phyloP scores from a whole-genome alignment of 2,329 filamentous ascomycete genomes.

The Pseudogymnoascus sp. region DNA sequence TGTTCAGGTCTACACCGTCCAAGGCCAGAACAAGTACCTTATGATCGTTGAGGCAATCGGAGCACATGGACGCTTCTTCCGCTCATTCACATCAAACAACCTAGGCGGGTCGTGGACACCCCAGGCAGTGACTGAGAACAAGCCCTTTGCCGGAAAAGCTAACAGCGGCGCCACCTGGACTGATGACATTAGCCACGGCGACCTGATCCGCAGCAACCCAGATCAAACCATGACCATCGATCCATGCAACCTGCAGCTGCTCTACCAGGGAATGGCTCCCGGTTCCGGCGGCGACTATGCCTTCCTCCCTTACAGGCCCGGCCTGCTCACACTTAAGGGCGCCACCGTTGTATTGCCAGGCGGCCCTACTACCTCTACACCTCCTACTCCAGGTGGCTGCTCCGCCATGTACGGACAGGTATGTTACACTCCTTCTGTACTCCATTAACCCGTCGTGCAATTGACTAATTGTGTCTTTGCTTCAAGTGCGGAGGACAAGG shows the following conservation, averaged over 20 bases:
- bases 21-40: constrained; percentile 47
- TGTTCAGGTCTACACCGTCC: constrained; percentile 55
- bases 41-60: constrained; percentile 61
- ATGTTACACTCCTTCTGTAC: not conserved
- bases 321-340: constrained; percentile 39
- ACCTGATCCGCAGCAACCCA: constrained; percentile 45
- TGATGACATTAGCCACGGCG: constrained; percentile 59
- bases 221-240: constrained; percentile 58
- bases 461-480: not conserved
- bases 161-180: constrained; percentile 59
- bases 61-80: constrained; percentile 51
- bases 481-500: not conserved
- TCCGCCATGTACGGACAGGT: not conserved
- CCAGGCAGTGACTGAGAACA: constrained; percentile 45
- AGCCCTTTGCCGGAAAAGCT: constrained; percentile 55
- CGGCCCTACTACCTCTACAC: not conserved
- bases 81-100: constrained; percentile 53
- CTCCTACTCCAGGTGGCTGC: not conserved
- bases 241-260: constrained; percentile 54
- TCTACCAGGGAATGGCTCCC: constrained; percentile 52
- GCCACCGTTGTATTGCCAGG: not conserved
- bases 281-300: constrained; percentile 35
- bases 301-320: constrained; percentile 45
- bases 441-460: not conserved
- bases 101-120: constrained; percentile 50